These are phyloP conservation scores for Macadamia integrifolia DNA, from an alignment of 164 flowering plant species.

Conservation along the genomic window DNA sequence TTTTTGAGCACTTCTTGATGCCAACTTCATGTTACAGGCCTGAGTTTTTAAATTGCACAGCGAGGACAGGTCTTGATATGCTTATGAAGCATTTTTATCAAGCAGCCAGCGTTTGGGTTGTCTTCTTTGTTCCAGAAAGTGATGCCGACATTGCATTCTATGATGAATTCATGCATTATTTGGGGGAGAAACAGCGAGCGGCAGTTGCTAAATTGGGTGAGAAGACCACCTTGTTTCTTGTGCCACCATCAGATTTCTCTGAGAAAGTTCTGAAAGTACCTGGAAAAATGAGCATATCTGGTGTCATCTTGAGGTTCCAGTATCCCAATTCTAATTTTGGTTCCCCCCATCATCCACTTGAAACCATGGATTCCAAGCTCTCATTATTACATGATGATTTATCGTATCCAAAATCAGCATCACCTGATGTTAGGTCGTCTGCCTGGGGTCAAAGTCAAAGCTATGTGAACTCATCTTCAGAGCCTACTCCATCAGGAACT, in stretches of 20 bases:
- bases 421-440: slow-evolving; percentile 26
- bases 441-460: slow-evolving; percentile 14
- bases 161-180: slow-evolving; percentile 86
- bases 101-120: slow-evolving; percentile 73
- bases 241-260: slow-evolving; percentile 94
- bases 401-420: slow-evolving; percentile 19
- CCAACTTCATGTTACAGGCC: slow-evolving; percentile 54
- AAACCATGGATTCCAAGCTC: slow-evolving; percentile 30
- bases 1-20: neutral
- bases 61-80: slow-evolving; percentile 92
- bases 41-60: slow-evolving; percentile 80
- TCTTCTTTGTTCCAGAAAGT: slow-evolving; percentile 80
- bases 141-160: slow-evolving; percentile 80
- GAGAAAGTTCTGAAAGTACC: slow-evolving; percentile 91
- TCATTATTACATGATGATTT: slow-evolving; percentile 33
- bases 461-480: slow-evolving; percentile 22
- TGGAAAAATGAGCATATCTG: slow-evolving; percentile 85
- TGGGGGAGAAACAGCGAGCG: slow-evolving; percentile 85
- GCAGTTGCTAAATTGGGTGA: slow-evolving; percentile 94
- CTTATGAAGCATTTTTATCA: slow-evolving; percentile 94
- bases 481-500: slow-evolving; percentile 23
- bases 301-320: slow-evolving; percentile 75
- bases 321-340: slow-evolving; percentile 41
- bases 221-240: slow-evolving; percentile 77
- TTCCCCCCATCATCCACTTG: slow-evolving; percentile 32